A percentile compares a stretch with the other conserved stretches of the same genome.
Evolutionary conservation across 192 early-diverging fungal genomes (phyloP).

Genomic region (Mortierella antarctica): DNA sequence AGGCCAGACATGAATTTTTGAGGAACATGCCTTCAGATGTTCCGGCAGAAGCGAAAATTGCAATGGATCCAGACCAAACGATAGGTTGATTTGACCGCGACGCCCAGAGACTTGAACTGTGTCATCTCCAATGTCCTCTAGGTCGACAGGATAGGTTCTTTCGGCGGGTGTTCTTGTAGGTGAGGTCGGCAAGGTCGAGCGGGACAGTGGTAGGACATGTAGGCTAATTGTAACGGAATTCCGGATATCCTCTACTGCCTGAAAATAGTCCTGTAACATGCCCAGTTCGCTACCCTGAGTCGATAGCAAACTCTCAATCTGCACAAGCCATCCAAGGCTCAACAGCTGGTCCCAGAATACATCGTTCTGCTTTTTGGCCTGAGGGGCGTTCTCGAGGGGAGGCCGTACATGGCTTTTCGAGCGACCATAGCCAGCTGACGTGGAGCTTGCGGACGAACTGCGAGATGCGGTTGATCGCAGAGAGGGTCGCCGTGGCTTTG

Average conservation of each 20-base stretch:
- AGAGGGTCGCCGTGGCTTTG: slow-evolving; percentile 6
- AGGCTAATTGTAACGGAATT: slow-evolving; percentile 26
- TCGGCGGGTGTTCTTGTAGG: not conserved
- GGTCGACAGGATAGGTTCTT: not conserved
- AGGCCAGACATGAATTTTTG: slow-evolving; percentile 35
- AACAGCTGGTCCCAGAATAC: slow-evolving; percentile 43
- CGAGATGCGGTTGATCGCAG: slow-evolving; percentile 12
- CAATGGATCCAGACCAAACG: slow-evolving; percentile 35
- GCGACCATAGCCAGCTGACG: not conserved
- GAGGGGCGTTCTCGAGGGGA: slow-evolving; percentile 24
- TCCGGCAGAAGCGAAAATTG: slow-evolving; percentile 45
- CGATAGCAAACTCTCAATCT: slow-evolving; percentile 37
- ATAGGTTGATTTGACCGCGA: slow-evolving; percentile 21
- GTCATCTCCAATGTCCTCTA: slow-evolving; percentile 15
- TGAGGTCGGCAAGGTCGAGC: not conserved
- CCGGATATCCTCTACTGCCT: slow-evolving; percentile 34
- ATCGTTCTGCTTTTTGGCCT: slow-evolving; percentile 26
- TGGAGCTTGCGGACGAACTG: slow-evolving; percentile 12
- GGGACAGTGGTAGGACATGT: slow-evolving; percentile 19
- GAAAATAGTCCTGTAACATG: slow-evolving; percentile 42
- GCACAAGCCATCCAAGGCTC: slow-evolving; percentile 42
- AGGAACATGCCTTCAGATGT: slow-evolving; percentile 11
- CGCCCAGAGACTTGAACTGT: slow-evolving; percentile 34
- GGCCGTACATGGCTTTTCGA: slow-evolving; percentile 2
- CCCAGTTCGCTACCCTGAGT: slow-evolving; percentile 44